phyloP scores from a whole-genome alignment of 225 moss, liverwort and hornwort species.

The Asterella californica region DNA sequence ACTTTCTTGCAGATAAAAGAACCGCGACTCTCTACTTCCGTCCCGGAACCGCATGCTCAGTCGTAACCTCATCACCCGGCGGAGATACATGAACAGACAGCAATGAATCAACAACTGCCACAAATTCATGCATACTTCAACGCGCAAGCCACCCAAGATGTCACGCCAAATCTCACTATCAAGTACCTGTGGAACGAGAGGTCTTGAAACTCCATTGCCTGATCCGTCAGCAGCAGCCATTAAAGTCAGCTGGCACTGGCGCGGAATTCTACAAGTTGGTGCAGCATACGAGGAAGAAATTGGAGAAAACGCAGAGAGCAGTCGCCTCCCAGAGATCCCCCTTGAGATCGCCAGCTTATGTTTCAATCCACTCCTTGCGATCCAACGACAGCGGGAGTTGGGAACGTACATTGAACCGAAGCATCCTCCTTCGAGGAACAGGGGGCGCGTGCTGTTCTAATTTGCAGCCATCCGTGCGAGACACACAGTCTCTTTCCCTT shows the following conservation, averaged over 20 bases:
- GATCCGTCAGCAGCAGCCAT: conserved; percentile 11
- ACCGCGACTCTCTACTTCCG: neutral
- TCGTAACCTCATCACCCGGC: neutral
- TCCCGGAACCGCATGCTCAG: neutral
- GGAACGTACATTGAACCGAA: neutral
- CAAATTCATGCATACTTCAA: neutral
- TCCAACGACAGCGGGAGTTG: neutral
- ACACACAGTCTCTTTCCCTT: too few relatives aligned
- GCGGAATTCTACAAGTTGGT: neutral
- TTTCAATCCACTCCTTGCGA: neutral
- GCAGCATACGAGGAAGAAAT: neutral
- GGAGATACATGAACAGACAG: neutral
- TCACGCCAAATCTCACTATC: neutral
- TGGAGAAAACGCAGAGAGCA: neutral
- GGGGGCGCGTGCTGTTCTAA: neutral
- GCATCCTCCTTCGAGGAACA: neutral
- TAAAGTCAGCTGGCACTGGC: neutral
- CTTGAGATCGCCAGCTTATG: conserved; percentile 8
- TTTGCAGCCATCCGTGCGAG: neutral
- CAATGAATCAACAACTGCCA: neutral
- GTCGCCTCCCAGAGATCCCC: conserved; percentile 2
- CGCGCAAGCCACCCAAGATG: neutral
- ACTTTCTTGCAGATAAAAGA: neutral
- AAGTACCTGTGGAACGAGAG: neutral
- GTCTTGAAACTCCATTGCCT: neutral